Percentiles rank a stretch among this genome's conserved stretches.
These are phyloP conservation scores for Globisporangium canariense DNA, from an alignment of 352 stramenopile species.

Conservation along the genomic window DNA sequence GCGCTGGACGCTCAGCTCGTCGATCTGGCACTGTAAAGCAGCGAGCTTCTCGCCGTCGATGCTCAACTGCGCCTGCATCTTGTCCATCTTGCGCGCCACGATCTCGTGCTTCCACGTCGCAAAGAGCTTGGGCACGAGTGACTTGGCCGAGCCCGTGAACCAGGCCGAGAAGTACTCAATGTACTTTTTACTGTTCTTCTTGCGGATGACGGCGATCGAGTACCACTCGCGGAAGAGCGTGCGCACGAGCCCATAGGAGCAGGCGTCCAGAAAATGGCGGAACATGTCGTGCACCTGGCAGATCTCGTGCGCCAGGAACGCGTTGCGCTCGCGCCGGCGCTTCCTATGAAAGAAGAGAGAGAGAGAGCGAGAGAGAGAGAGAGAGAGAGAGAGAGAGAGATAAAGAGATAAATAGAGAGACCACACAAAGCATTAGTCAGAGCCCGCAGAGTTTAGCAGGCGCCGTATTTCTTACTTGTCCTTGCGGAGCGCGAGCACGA, in stretches of 20 bases:
- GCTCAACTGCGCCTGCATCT: constrained; percentile 34
- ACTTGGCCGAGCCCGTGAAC: constrained; percentile 55
- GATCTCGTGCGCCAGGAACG: constrained; percentile 54
- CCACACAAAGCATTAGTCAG: neutral
- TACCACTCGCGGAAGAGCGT: constrained; percentile 72
- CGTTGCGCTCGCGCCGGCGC: constrained; percentile 47
- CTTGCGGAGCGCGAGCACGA: constrained; percentile 43
- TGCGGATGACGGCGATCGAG: constrained; percentile 47
- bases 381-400: no score
- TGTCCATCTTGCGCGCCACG: constrained; percentile 26
- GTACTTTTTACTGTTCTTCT: constrained; percentile 78
- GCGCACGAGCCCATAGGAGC: constrained; percentile 37
- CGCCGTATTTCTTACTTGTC: constrained; percentile 27
- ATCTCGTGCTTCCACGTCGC: constrained; percentile 44
- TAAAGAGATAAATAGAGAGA: no score
- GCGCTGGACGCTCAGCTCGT: constrained; percentile 45
- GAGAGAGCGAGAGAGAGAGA: no score
- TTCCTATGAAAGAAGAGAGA: constrained; percentile 20
- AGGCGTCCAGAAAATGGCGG: constrained; percentile 44
- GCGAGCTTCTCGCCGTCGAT: constrained; percentile 32
- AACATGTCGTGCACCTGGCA: constrained; percentile 54
- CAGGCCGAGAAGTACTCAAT: constrained; percentile 67
- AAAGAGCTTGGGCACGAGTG: constrained; percentile 52
- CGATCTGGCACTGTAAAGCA: constrained; percentile 43
- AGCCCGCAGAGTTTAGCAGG: neutral